Percentiles rank a stretch among this genome's conserved stretches.
These are phyloP conservation scores for Amaranthus palmeri DNA, from an alignment of 148 eudicot genomes.

Conservation along the genomic window DNA sequence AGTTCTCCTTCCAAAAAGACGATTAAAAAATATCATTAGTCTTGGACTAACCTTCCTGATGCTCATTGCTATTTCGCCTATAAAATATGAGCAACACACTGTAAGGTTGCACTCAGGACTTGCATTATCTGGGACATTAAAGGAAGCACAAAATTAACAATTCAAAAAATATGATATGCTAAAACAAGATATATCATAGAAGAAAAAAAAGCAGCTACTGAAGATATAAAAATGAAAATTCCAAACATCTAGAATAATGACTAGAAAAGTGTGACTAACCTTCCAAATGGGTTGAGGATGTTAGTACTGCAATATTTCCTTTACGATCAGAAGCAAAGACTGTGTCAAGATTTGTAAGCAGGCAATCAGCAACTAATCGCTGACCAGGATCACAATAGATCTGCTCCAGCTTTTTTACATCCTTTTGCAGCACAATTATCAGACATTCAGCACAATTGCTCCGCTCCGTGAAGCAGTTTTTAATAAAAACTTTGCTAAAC, in stretches of 20 bases:
- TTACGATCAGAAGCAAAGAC: slow-evolving; percentile 90
- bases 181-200: background rate
- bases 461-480: background rate
- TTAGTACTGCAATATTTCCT: slow-evolving; percentile 75
- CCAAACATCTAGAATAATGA: background rate
- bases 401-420: slow-evolving; percentile 74
- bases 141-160: slow-evolving; percentile 11
- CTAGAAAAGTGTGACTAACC: slow-evolving; percentile 32
- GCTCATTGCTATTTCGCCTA: slow-evolving; percentile 92
- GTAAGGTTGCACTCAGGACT: slow-evolving; percentile 88
- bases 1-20: background rate
- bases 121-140: slow-evolving; percentile 53
- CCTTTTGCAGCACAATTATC: slow-evolving; percentile 36
- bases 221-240: slow-evolving; percentile 4
- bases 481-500: background rate
- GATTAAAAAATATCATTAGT: background rate
- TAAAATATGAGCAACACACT: slow-evolving; percentile 67
- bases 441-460: slow-evolving; percentile 5
- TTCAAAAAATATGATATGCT: background rate
- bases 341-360: slow-evolving; percentile 71
- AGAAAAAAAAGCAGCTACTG: background rate
- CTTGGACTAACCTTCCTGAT: slow-evolving; percentile 58
- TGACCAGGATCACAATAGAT: slow-evolving; percentile 81
- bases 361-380: slow-evolving; percentile 90
- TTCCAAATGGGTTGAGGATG: slow-evolving; percentile 55